A percentile compares a stretch with the other conserved stretches of the same genome.
phyloP scores from a whole-genome alignment of 2,329 filamentous ascomycete species.

The Cladosporium sp. region DNA sequence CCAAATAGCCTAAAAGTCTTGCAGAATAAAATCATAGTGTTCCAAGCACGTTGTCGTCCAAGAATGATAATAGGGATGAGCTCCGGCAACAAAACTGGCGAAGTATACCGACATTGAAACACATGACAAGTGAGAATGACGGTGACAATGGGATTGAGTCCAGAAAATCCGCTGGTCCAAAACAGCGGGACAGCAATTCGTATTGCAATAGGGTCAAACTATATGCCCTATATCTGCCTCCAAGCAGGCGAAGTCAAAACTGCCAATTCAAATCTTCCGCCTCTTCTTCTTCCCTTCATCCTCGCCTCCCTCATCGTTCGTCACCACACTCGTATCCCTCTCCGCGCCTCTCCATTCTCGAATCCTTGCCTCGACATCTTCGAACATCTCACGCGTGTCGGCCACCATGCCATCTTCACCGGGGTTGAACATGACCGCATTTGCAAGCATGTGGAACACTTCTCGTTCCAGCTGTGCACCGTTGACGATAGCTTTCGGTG shows the following conservation, averaged over 20 bases:
- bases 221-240: not conserved
- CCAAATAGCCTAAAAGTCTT: not conserved
- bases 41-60: not conserved
- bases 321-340: slow-evolving; percentile 24
- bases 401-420: slow-evolving; percentile 87
- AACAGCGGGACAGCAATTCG: not conserved
- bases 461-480: slow-evolving; percentile 90
- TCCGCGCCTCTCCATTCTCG: slow-evolving; percentile 75
- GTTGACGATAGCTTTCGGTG: slow-evolving; percentile 89
- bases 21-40: not conserved
- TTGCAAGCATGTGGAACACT: slow-evolving; percentile 94
- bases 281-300: slow-evolving; percentile 29
- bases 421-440: slow-evolving; percentile 97
- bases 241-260: not conserved
- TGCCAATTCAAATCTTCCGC: slow-evolving; percentile 18
- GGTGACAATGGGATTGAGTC: not conserved
- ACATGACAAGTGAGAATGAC: not conserved
- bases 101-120: not conserved
- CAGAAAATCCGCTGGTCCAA: not conserved
- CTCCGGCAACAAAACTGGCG: not conserved
- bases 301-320: slow-evolving; percentile 25
- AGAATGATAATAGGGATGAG: not conserved
- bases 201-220: not conserved
- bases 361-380: slow-evolving; percentile 78
- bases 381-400: slow-evolving; percentile 85